Evolutionary conservation across 2,329 filamentous ascomycete species (phyloP), one percentile per base, ranked within the genome.

Genomic region (Aspergillus vadensis): DNA sequence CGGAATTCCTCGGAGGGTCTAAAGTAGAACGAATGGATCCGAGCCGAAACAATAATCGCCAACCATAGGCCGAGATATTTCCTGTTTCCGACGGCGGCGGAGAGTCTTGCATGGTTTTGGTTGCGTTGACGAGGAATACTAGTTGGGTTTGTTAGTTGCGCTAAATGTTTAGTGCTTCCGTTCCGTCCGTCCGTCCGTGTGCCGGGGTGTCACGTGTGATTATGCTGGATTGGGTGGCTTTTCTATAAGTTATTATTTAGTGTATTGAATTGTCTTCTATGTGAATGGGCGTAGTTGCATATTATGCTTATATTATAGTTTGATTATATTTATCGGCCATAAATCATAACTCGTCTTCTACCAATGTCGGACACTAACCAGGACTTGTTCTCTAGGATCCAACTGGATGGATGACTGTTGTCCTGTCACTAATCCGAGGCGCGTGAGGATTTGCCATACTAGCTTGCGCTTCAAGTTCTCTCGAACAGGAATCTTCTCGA

Each of bases 401-500:
- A 71, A 59, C 51, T 75, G 72, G 30, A 71, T 58, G 27, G 67
- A 66, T 19, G 67, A 64, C 21, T 69, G 67, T 41, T 70, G 67
- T 43, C 83, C 83, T 58, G 90, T 74, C 57, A 88, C 79, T 50
- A 85, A 84, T 81, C 90, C 92, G 14, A 92, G 83, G 67, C 91
- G 88, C 44, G 72, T 78, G 32, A 86, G 75, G 60, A 85, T 68
- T 64, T 79, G 76, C 77, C 80, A 80, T 3, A 86, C 82, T 44
- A 79, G 74, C 77, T 94, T 96, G 59, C 92, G 83, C 80, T 95
- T 96, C 79, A 96, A 84, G 5, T 91, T 90, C 77, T 97, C 92
- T 59, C 89, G 85, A n/a, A 95, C 80, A 1, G 90, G 86, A 65
- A 99, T 90, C 68, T 93, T 88, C 78, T 99, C 95, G 61, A 98